Conservation (phyloP, 2,329 filamentous ascomycete species). For the Penicillium sp. region DNA sequence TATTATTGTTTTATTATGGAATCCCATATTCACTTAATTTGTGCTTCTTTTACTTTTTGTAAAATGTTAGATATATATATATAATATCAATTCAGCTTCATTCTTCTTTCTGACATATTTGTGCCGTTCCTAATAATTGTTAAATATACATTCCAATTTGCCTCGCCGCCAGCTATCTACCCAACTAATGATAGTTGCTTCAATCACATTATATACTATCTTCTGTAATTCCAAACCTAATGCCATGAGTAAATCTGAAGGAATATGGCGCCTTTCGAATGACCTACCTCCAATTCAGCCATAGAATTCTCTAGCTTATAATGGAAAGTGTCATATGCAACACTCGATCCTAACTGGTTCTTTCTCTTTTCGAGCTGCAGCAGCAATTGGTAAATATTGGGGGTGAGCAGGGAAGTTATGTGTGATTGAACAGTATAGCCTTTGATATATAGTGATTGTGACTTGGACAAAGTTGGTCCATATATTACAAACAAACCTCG, state of each 20-base stretch:
- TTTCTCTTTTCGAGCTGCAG: not conserved
- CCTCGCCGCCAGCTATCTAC: too few species aligned
- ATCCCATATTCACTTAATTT: not conserved
- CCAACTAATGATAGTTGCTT: too few species aligned
- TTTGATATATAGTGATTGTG: not conserved
- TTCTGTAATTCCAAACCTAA: not conserved
- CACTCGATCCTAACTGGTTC: not conserved
- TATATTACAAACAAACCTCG: not conserved
- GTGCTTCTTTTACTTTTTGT: not conserved
- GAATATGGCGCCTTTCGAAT: not conserved
- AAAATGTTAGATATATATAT: too few species aligned
- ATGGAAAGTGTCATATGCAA: not conserved
- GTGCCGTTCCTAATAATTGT: not conserved
- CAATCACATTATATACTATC: too few species aligned
- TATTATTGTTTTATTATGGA: slow-evolving; percentile 3
- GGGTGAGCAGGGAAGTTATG: too few species aligned
- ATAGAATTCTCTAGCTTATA: not conserved
- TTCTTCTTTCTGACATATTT: not conserved
- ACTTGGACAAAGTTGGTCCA: not conserved
- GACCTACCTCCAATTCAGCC: not conserved
- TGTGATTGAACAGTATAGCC: not conserved
- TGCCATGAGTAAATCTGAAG: not conserved
- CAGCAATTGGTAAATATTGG: not conserved
- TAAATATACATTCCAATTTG: not conserved
- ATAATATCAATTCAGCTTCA: not conserved